phyloP scores from a whole-genome alignment of 192 early-diverging fungal species.

The Backusella circina region DNA sequence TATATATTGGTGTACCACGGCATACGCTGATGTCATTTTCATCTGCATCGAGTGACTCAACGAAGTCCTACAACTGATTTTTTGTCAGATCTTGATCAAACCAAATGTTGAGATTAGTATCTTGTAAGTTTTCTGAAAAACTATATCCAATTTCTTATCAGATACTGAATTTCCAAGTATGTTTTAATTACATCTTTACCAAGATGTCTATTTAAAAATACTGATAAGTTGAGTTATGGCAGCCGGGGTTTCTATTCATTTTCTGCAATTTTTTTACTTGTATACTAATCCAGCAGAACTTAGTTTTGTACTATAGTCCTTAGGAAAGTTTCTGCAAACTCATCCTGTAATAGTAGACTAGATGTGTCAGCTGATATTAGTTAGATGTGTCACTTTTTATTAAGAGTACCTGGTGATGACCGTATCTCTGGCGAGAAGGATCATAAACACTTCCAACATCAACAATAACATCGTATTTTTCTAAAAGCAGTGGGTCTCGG shows the following conservation, averaged over 20 bases:
- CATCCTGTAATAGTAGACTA: too few species aligned
- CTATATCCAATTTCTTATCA: background rate
- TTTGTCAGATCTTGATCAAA: background rate
- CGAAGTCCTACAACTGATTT: background rate
- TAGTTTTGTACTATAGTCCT: too few species aligned
- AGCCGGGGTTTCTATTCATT: too few species aligned
- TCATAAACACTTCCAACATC: conserved; percentile 88
- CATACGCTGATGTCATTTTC: background rate
- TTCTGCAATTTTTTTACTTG: too few species aligned
- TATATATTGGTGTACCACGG: conserved; percentile 62
- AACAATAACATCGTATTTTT: conserved; percentile 75
- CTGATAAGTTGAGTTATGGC: too few species aligned
- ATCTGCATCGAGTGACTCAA: background rate
- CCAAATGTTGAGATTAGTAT: background rate
- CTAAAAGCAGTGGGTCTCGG: conserved; percentile 61
- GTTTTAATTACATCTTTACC: background rate
- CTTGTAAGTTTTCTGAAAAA: background rate
- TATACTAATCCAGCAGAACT: too few species aligned
- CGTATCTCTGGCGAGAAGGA: conserved; percentile 63
- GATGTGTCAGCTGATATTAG: too few species aligned
- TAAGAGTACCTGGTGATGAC: conserved; percentile 70
- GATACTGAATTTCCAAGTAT: background rate
- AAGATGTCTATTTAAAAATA: background rate
- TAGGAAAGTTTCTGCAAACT: too few species aligned
- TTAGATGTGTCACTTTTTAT: background rate